Conservation (phyloP, 2,329 filamentous ascomycete species). For the Nothophoma quercina region DNA sequence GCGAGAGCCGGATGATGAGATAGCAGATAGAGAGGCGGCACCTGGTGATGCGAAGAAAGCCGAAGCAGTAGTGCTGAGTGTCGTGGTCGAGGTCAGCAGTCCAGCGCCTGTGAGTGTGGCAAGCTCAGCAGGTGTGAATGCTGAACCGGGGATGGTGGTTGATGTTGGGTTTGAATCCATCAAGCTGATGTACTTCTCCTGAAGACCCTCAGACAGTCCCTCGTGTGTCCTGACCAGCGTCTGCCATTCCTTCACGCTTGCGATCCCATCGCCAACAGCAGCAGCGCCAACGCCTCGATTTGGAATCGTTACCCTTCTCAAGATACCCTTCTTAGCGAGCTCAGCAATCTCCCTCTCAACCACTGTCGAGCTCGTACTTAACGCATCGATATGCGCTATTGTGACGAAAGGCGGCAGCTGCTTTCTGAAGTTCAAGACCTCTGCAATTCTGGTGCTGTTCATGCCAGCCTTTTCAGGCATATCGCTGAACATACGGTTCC, state of each 20-base stretch:
- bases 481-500: slow-evolving; percentile 68
- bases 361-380: slow-evolving; percentile 68
- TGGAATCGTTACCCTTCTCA: slow-evolving; percentile 71
- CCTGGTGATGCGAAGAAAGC: slow-evolving; percentile 54
- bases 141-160: slow-evolving; percentile 49
- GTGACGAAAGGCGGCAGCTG: slow-evolving; percentile 70
- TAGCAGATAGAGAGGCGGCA: slow-evolving; percentile 60
- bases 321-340: slow-evolving; percentile 62
- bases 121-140: slow-evolving; percentile 58
- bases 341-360: slow-evolving; percentile 73
- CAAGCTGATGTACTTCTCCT: slow-evolving; percentile 60
- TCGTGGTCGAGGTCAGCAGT: slow-evolving; percentile 65
- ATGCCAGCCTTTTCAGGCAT: slow-evolving; percentile 69
- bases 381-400: slow-evolving; percentile 69
- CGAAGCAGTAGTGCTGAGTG: slow-evolving; percentile 45
- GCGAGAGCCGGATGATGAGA: slow-evolving; percentile 67
- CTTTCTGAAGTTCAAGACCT: slow-evolving; percentile 68
- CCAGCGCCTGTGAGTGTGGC: slow-evolving; percentile 70
- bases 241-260: slow-evolving; percentile 62
- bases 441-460: slow-evolving; percentile 68
- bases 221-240: slow-evolving; percentile 35
- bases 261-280: slow-evolving; percentile 70
- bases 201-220: slow-evolving; percentile 32
- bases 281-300: slow-evolving; percentile 64
- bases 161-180: slow-evolving; percentile 62